Evolutionary conservation across 2,329 filamentous ascomycete genomes (phyloP), one percentile per base, ranked within the genome.

Genomic region (Scedosporium minutisporum): DNA sequence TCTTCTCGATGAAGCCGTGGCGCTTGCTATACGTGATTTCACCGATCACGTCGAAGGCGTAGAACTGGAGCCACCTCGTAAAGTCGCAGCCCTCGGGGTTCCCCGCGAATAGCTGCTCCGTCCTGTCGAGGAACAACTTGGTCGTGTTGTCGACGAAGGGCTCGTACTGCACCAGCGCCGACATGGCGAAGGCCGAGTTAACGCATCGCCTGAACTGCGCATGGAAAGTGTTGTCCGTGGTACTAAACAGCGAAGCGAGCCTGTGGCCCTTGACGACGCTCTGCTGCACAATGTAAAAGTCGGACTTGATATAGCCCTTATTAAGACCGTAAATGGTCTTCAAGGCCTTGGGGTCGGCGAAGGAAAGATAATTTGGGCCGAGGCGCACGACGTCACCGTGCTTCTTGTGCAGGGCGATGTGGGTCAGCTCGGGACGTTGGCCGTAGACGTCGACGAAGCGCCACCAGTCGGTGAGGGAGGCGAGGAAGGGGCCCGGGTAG

Each of bases 311-410:
- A 67, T 91, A 89, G 0, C 89, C 89, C 73, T 93, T 93, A 71
- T 93, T 93, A 53, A 93, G 74, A 0, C 90, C 90, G 71, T 95
- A 96, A 55, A 95, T 93, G 10, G 78, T 77, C 74, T 89, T 90
- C 67, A 93, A 78, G 0, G 89, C 88, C 64, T 82, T 83, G 0
- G 90, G 89, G 66, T 91, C 83, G 2, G 87, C 82, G 69, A 95
- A 91, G 0, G 88, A 91, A 1, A 95, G 74, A 0, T 78, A 77
- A 65, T 92, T 92, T 1, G 90, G 90, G 0, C 89, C 90, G 3
- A 92, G 74, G 1, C 90, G 82, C 1, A 95, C 88, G 2, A 93
- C 79, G 69, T 89, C 84, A 57, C 90, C 90, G 74, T 91, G 80
- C 67, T 90, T 81, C 14, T 80, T 79, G 71, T 95, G 90, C 0